Conservation (phyloP, 805 yeast genomes). For the Lachancea waltii region DNA sequence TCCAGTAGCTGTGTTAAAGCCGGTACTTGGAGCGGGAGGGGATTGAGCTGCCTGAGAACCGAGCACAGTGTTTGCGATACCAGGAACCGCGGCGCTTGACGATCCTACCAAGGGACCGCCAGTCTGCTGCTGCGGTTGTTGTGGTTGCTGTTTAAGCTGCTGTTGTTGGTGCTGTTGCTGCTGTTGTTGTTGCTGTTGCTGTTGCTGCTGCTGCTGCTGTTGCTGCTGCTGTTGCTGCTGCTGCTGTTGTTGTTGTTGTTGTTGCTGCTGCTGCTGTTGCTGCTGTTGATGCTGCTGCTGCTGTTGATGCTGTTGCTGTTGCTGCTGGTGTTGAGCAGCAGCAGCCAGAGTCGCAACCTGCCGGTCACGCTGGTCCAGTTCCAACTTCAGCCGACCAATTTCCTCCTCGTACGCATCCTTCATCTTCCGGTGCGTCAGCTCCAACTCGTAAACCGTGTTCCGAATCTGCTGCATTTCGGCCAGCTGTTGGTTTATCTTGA, state of each 20-base stretch:
- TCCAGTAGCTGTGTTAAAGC: conserved; percentile 6
- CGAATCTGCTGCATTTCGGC: conserved; percentile 91
- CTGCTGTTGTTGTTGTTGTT: conserved; percentile 4
- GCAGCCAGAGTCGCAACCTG: conserved; percentile 33
- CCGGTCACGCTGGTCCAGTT: conserved; percentile 75
- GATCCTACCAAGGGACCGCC: conserved; percentile 11
- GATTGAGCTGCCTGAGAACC: conserved; percentile 5
- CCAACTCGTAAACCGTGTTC: conserved; percentile 89
- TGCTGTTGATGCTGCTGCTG: conserved; percentile 13
- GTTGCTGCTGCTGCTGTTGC: conserved; percentile 7
- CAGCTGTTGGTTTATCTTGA: conserved; percentile 84
- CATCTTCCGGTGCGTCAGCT: conserved; percentile 88
- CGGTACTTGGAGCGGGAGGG: conserved; percentile 2
- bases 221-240: conserved; percentile 3
- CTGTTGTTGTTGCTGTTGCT: conserved; percentile 13
- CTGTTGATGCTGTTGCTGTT: conserved; percentile 18
- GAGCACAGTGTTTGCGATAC: conserved; percentile 1
- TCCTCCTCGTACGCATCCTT: conserved; percentile 96
- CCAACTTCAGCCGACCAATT: conserved; percentile 75
- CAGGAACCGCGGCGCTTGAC: conserved; percentile 4
- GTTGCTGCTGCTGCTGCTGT: conserved; percentile 5
- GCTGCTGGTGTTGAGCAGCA: conserved; percentile 21
- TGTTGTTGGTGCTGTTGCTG: conserved; percentile 14
- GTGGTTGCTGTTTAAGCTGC: conserved; percentile 9
- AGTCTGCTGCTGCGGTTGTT: conserved; percentile 9